Conservation (phyloP, 768 basidiomycete species). For the Pleurotus sapidus region DNA sequence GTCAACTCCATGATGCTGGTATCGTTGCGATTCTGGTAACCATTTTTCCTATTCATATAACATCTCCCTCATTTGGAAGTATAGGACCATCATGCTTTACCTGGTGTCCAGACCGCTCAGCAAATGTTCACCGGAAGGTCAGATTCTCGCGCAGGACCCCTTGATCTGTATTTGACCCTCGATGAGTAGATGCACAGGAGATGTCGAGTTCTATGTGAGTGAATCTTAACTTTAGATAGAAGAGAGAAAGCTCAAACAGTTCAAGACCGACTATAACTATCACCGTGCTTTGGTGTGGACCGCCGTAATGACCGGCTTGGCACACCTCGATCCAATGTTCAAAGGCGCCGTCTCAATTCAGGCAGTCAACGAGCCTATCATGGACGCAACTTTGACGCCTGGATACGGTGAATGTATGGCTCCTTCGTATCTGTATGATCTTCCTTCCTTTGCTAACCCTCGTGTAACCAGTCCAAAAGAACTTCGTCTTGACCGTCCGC, state of each 20-base stretch:
- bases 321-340: slow-evolving; percentile 70
- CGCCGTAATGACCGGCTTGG: slow-evolving; percentile 70
- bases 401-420: slow-evolving; percentile 65
- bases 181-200: slow-evolving; percentile 52
- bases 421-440: background rate
- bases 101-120: slow-evolving; percentile 59
- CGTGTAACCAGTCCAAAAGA: slow-evolving; percentile 51
- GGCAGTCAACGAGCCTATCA: slow-evolving; percentile 77
- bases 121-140: slow-evolving; percentile 73
- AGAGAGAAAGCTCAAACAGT: slow-evolving; percentile 8
- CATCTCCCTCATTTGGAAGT: background rate
- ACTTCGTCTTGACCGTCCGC: slow-evolving; percentile 68
- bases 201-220: slow-evolving; percentile 73
- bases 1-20: slow-evolving; percentile 56
- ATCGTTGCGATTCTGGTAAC: slow-evolving; percentile 62
- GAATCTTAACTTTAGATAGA: background rate
- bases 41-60: slow-evolving; percentile 53
- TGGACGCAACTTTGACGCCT: slow-evolving; percentile 66
- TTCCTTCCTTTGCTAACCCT: background rate
- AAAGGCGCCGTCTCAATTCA: slow-evolving; percentile 65
- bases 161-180: background rate
- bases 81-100: slow-evolving; percentile 59
- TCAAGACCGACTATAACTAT: slow-evolving; percentile 68
- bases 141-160: slow-evolving; percentile 10
- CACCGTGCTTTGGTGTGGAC: slow-evolving; percentile 80